phyloP scores from a whole-genome alignment of 805 yeast genomes.

The Suhomyces kilbournensis region DNA sequence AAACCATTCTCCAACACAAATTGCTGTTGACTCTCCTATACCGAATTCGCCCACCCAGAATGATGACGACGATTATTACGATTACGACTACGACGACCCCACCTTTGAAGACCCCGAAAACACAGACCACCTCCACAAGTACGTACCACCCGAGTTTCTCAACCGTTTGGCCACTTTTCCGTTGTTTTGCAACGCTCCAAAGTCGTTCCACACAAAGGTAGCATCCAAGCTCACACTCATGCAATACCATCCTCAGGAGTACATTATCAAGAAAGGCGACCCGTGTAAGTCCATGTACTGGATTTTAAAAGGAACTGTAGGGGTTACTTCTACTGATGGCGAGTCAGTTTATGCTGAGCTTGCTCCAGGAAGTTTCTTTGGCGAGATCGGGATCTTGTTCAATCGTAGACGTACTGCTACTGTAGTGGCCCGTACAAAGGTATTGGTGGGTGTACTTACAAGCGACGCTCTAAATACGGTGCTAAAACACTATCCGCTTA shows the following conservation, averaged over 20 bases:
- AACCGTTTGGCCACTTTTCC: constrained; percentile 57
- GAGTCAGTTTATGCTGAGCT: constrained; percentile 72
- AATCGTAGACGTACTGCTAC: constrained; percentile 79
- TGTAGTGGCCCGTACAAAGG: constrained; percentile 66
- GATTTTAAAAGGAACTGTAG: constrained; percentile 72
- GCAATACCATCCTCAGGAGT: constrained; percentile 65
- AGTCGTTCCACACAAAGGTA: constrained; percentile 56
- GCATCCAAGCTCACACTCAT: constrained; percentile 56
- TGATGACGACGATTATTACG: constrained; percentile 9
- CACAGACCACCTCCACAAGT: constrained; percentile 9
- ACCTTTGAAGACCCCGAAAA: constrained; percentile 10
- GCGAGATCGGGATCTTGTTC: constrained; percentile 75
- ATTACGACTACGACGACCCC: constrained; percentile 6
- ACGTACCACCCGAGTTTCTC: constrained; percentile 54
- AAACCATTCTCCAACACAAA: background rate
- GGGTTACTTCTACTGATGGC: constrained; percentile 76
- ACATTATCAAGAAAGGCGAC: constrained; percentile 68
- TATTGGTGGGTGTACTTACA: constrained; percentile 65
- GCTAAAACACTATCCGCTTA: constrained; percentile 57
- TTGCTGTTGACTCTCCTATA: constrained; percentile 1
- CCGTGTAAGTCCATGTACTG: constrained; percentile 76
- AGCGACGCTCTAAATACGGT: constrained; percentile 59
- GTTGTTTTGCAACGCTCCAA: constrained; percentile 65
- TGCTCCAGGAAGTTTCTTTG: constrained; percentile 67
- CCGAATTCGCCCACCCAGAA: constrained; percentile 6